A percentile compares a stretch with the other conserved stretches of the same genome.
Conservation (phyloP, 371 early-diverging fungal species). For the Rhizopus delemar region DNA sequence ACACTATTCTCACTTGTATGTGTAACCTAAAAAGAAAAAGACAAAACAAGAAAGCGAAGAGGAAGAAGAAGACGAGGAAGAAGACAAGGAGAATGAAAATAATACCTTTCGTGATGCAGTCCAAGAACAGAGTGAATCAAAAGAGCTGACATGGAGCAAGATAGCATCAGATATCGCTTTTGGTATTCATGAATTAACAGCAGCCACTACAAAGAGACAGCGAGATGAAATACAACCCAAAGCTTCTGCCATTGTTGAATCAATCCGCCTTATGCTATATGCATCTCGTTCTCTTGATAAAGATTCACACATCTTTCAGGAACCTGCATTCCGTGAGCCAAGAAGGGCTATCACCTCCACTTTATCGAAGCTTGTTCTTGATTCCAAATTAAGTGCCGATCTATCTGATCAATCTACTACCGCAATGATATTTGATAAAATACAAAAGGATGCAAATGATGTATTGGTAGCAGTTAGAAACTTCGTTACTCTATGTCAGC, state of each 20-base stretch:
- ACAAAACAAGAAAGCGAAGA: not conserved
- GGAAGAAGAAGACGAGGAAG: constrained; percentile 9
- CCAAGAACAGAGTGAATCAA: constrained; percentile 1
- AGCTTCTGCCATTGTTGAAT: constrained; percentile 58
- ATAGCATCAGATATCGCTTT: constrained; percentile 62
- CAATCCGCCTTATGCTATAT: constrained; percentile 82
- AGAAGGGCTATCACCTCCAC: constrained; percentile 73
- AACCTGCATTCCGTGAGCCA: constrained; percentile 58
- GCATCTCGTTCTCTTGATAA: constrained; percentile 71
- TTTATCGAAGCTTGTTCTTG: constrained; percentile 79
- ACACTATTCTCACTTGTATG: not conserved
- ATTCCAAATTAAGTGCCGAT: constrained; percentile 81
- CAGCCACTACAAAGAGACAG: constrained; percentile 55
- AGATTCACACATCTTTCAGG: constrained; percentile 57
- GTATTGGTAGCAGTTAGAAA: constrained; percentile 73
- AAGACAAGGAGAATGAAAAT: constrained; percentile 5
- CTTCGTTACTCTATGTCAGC: constrained; percentile 76
- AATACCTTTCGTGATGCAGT: too few species aligned
- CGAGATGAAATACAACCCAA: constrained; percentile 14
- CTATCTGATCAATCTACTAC: constrained; percentile 54
- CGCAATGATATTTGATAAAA: constrained; percentile 21
- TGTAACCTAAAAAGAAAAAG: constrained; percentile 1
- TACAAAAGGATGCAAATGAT: constrained; percentile 49
- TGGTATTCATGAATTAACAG: constrained; percentile 64
- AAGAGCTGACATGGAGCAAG: constrained; percentile 25